Percentiles rank a stretch among this genome's conserved stretches.
phyloP scores from a whole-genome alignment of 108 stramenopile genomes.

The Cylindrotheca closterium region DNA sequence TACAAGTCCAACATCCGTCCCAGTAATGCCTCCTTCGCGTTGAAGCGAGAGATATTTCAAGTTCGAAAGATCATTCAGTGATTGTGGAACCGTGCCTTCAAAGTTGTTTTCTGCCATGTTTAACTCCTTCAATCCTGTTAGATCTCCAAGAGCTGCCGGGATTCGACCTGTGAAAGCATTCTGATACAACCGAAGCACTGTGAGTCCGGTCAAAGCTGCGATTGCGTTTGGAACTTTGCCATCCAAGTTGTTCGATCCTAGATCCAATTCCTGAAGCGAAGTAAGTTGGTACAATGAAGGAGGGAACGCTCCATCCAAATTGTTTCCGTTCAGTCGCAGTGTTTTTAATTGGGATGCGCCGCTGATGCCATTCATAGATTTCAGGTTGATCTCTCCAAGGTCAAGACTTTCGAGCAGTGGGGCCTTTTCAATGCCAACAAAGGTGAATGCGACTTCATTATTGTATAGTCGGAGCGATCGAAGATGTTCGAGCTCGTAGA shows the following conservation, averaged over 20 bases:
- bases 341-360: constrained; percentile 21
- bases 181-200: constrained; percentile 30
- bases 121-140: constrained; percentile 13
- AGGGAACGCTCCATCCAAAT: constrained; percentile 44
- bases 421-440: constrained; percentile 30
- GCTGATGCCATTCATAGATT: constrained; percentile 39
- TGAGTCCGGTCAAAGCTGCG: constrained; percentile 4
- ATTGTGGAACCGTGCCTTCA: constrained; percentile 23
- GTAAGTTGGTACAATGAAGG: constrained; percentile 29
- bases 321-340: constrained; percentile 44
- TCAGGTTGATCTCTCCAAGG: constrained; percentile 34
- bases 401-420: constrained; percentile 28
- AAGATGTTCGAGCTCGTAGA: constrained; percentile 39
- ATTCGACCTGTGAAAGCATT: constrained; percentile 44
- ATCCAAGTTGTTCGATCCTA: constrained; percentile 21
- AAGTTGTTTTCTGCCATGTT: constrained; percentile 33
- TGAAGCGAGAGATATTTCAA: constrained; percentile 45
- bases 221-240: constrained; percentile 26
- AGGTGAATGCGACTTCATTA: constrained; percentile 35
- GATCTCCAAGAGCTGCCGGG: constrained; percentile 9
- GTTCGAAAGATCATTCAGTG: constrained; percentile 36
- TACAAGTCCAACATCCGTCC: constrained; percentile 23
- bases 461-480: constrained; percentile 29
- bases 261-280: constrained; percentile 12
- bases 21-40: constrained; percentile 28